A percentile compares a stretch with the other conserved stretches of the same genome.
Conservation (phyloP, 805 yeast genomes). For the Ogataea dorogensis region DNA sequence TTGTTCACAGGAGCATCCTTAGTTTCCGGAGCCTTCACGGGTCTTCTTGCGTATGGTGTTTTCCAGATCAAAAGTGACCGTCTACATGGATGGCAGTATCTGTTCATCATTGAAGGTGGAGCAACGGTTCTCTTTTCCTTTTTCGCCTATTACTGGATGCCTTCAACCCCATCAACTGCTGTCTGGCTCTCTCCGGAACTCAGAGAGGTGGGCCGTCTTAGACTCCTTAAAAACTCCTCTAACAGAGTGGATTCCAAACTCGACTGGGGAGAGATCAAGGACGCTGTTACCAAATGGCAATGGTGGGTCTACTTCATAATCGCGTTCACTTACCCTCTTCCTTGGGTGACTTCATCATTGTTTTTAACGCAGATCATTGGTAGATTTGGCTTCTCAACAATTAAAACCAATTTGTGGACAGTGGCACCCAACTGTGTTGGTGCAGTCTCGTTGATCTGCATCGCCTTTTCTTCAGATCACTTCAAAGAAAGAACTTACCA, state of each 20-base stretch:
- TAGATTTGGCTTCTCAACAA: conserved; percentile 15
- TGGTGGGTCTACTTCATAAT: conserved; percentile 17
- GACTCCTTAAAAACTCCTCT: conserved; percentile 1
- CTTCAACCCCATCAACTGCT: conserved; percentile 13
- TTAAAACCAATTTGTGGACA: conserved; percentile 21
- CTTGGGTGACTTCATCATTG: conserved; percentile 16
- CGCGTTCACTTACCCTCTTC: conserved; percentile 16
- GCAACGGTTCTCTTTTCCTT: conserved; percentile 35
- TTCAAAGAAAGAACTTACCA: conserved; percentile 12
- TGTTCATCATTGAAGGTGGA: conserved; percentile 33
- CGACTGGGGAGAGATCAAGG: conserved; percentile 1
- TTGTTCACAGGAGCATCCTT: conserved; percentile 18
- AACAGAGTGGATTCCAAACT: conserved; percentile 2
- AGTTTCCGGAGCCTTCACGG: conserved; percentile 21
- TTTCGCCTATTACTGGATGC: conserved; percentile 17
- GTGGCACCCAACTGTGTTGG: conserved; percentile 22
- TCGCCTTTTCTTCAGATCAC: conserved; percentile 11
- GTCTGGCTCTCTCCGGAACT: conserved; percentile 15
- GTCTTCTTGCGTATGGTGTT: conserved; percentile 21
- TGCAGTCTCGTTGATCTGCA: conserved; percentile 8
- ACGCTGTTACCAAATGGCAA: conserved; percentile 9
- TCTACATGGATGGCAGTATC: conserved; percentile 31
- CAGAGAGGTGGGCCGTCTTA: conserved; percentile 8
- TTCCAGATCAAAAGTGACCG: conserved; percentile 10
- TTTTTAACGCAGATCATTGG: conserved; percentile 22